Conservation (phyloP, 108 stramenopile species). For the Epithemia pelagica region DNA sequence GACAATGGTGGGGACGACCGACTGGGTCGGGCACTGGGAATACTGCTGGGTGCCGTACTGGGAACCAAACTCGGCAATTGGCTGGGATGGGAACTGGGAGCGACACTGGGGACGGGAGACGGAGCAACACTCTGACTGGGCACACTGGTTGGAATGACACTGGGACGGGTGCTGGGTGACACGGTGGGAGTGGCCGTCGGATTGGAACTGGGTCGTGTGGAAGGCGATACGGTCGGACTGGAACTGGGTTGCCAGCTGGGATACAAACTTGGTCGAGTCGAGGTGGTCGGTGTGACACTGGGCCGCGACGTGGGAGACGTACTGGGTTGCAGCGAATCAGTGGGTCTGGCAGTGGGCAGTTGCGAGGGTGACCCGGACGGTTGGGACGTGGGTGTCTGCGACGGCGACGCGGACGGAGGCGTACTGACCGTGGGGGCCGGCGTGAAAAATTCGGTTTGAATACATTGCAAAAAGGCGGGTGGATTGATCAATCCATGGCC, state of each 20-base stretch:
- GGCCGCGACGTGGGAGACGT: not conserved
- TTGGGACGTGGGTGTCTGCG: not conserved
- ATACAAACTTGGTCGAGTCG: not conserved
- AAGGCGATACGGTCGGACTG: not conserved
- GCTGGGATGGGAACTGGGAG: too few relatives aligned
- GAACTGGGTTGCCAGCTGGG: not conserved
- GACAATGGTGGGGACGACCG: too few relatives aligned
- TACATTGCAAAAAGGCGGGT: not conserved
- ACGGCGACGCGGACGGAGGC: too few relatives aligned
- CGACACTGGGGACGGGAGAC: too few relatives aligned
- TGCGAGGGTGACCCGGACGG: not conserved
- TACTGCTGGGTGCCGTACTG: too few relatives aligned
- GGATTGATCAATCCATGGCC: not conserved
- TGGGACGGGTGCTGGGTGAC: not conserved
- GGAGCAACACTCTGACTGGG: too few relatives aligned
- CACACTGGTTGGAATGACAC: too few relatives aligned
- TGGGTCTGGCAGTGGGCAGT: not conserved
- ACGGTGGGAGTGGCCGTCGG: not conserved
- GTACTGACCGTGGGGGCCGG: too few relatives aligned
- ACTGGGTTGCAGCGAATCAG: not conserved
- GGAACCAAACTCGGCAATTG: too few relatives aligned
- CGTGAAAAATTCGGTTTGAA: not conserved
- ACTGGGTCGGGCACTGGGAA: too few relatives aligned
- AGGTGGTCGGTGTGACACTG: not conserved
- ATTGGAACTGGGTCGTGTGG: not conserved